Conservation (phyloP, 2,329 filamentous ascomycete genomes). For the Dothistroma septosporum region DNA sequence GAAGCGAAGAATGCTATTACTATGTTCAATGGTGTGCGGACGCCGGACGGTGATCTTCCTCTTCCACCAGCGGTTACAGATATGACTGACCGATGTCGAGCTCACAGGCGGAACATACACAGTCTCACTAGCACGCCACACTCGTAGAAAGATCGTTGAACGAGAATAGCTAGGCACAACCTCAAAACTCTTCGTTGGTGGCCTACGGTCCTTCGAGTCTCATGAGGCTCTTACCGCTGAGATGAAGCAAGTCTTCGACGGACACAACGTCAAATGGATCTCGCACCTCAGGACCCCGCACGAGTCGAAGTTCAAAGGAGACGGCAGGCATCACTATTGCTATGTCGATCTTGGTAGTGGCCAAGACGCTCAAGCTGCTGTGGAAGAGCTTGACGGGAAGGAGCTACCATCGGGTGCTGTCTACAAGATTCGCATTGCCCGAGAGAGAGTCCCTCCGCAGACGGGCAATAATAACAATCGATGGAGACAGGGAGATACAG, state of each 20-base stretch:
- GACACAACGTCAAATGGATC: conserved; percentile 45
- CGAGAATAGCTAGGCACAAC: conserved; percentile 1
- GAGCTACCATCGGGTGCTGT: conserved; percentile 18
- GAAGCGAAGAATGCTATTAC: conserved; percentile 27
- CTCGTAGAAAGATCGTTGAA: not conserved
- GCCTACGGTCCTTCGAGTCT: conserved; percentile 43
- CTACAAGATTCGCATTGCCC: conserved; percentile 21
- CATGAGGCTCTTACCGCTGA: conserved; percentile 41
- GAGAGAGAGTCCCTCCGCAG: not conserved
- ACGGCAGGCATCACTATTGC: conserved; percentile 27
- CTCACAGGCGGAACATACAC: not conserved
- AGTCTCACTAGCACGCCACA: not conserved
- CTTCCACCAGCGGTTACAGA: not conserved
- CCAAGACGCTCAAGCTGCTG: conserved; percentile 27
- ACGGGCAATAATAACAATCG: not conserved
- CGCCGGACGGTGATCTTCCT: conserved; percentile 20
- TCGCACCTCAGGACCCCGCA: conserved; percentile 41
- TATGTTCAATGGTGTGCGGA: conserved; percentile 25
- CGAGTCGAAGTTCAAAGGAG: conserved; percentile 7
- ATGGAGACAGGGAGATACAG: not conserved
- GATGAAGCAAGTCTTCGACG: conserved; percentile 44
- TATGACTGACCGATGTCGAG: conserved; percentile 2
- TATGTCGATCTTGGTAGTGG: conserved; percentile 30
- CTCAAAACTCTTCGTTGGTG: conserved; percentile 40
- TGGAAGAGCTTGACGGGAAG: conserved; percentile 26